phyloP scores from a whole-genome alignment of 2,329 filamentous ascomycete genomes.

The Parastagonospora nodorum region DNA sequence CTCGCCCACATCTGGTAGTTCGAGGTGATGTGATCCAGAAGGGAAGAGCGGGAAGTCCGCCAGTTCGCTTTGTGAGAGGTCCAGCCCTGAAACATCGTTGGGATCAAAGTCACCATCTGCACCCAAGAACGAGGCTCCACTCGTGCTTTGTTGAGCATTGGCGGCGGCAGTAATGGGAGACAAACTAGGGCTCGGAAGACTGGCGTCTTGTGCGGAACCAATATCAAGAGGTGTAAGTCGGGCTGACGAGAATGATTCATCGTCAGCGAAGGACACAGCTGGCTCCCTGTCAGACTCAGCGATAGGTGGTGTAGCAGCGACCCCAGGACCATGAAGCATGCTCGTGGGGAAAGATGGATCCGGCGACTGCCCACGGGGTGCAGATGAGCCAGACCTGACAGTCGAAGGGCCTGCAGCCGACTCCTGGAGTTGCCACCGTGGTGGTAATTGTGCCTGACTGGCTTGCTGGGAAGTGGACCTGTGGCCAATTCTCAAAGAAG shows the following conservation, averaged over 20 bases:
- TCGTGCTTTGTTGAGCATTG: slow-evolving; percentile 49
- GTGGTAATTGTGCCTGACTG: slow-evolving; percentile 14
- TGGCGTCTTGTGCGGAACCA: slow-evolving; percentile 81
- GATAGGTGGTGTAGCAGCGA: slow-evolving; percentile 76
- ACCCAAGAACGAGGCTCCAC: slow-evolving; percentile 28
- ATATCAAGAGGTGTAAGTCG: slow-evolving; percentile 65
- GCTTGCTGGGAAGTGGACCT: slow-evolving; percentile 25
- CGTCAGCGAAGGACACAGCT: slow-evolving; percentile 51
- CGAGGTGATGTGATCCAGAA: slow-evolving; percentile 23
- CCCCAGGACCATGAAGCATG: slow-evolving; percentile 50
- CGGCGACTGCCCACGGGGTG: slow-evolving; percentile 17
- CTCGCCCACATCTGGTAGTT: slow-evolving; percentile 21
- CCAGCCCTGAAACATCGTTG: slow-evolving; percentile 45
- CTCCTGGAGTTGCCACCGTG: slow-evolving; percentile 33
- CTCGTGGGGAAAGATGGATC: slow-evolving; percentile 31
- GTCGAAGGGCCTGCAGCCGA: slow-evolving; percentile 29
- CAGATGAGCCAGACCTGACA: slow-evolving; percentile 14
- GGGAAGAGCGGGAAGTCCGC: slow-evolving; percentile 21
- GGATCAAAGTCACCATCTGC: slow-evolving; percentile 39
- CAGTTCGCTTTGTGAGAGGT: slow-evolving; percentile 33
- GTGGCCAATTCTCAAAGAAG: slow-evolving; percentile 22
- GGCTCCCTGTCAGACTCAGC: slow-evolving; percentile 73
- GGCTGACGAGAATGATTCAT: slow-evolving; percentile 17
- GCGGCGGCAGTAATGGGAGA: slow-evolving; percentile 88
- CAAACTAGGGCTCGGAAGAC: slow-evolving; percentile 89